Conservation (phyloP, 2,329 filamentous ascomycete genomes). For the Sporothrix pseudoabietina region DNA sequence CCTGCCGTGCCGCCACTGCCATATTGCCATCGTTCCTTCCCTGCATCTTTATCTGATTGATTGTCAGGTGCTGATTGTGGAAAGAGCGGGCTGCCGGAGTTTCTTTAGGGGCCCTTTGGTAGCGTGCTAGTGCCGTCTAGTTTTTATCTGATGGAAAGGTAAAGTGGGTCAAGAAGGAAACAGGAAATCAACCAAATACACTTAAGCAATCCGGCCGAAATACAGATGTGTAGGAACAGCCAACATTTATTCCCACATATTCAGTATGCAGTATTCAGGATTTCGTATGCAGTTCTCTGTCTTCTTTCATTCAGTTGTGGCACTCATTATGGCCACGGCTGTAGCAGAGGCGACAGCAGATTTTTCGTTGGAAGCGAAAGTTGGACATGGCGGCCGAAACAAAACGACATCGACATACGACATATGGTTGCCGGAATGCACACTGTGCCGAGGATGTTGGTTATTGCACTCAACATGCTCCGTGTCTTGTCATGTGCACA, state of each 20-base stretch:
- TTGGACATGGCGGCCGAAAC: too few relatives aligned
- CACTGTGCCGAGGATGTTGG: background rate
- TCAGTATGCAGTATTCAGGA: too few relatives aligned
- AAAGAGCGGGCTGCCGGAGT: background rate
- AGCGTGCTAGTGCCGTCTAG: background rate
- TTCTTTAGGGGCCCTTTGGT: background rate
- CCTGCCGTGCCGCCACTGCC: background rate
- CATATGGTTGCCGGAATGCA: background rate
- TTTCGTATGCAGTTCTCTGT: too few relatives aligned
- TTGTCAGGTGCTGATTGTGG: background rate
- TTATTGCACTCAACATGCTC: background rate
- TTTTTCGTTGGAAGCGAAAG: too few relatives aligned
- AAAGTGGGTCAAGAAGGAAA: background rate
- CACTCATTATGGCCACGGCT: too few relatives aligned
- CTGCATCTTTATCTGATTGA: slow-evolving; percentile 12
- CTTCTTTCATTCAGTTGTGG: too few relatives aligned
- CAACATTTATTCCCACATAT: too few relatives aligned
- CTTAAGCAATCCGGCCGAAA: too few relatives aligned
- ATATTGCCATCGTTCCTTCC: background rate
- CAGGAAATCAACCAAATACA: too few relatives aligned
- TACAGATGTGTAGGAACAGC: too few relatives aligned
- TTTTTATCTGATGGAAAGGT: slow-evolving; percentile 8
- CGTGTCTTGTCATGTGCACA: background rate
- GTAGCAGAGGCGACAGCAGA: too few relatives aligned
- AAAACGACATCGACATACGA: background rate